Base-by-base conservation (phyloP, 164 flowering plant species). In the Euptelea pleiosperma region DNA sequence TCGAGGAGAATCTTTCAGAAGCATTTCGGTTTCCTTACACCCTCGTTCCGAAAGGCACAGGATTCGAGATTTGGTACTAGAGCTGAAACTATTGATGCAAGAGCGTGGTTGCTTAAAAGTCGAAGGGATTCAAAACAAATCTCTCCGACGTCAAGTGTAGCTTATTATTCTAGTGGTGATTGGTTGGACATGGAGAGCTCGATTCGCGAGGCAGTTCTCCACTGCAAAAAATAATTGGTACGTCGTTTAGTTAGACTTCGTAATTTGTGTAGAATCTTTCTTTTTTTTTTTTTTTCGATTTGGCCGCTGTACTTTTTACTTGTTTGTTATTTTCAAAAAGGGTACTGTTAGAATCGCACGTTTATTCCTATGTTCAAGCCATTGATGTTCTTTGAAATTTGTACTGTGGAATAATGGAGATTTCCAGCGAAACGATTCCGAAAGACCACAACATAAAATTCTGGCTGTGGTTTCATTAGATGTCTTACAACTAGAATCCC, bases 191-290 rank as follows among this genome's bases (percentile, higher is more conserved):
- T 36, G n/a, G 88, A 83, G 63, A 66, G 69, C 68, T 70, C 82
- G 11, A 81, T 85, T 18, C 34, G 66, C 35, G 92, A 83, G 53
- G 92, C 92, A 3, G 76, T 86, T 72, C 87, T 86, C 35, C 81
- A 86, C 59, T 86, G 92, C 74, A 83, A 82, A 62, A 81, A 73
- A 71, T 83, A n/a, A 72, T 66, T 44, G 81, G 83, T 73, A 63
- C 21, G 52, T 46, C 46, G 6, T n/a, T n/a, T n/a, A n/a, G n/a
- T n/a, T n/a, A n/a, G n/a, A n/a, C n/a, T n/a, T n/a, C n/a, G n/a
- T n/a, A n/a, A n/a, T n/a, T n/a, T n/a, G n/a, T 22, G 28, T 8
- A 46, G 2, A n/a, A 8, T 16, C 5, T 4, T 44, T 48, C 16
- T 33, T n/a, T 18, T 44, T 25, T 29, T 26, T 26, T 8, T 31